Evolutionary conservation across 768 basidiomycete species (phyloP).

Genomic region (Leucocoprinus sp.): DNA sequence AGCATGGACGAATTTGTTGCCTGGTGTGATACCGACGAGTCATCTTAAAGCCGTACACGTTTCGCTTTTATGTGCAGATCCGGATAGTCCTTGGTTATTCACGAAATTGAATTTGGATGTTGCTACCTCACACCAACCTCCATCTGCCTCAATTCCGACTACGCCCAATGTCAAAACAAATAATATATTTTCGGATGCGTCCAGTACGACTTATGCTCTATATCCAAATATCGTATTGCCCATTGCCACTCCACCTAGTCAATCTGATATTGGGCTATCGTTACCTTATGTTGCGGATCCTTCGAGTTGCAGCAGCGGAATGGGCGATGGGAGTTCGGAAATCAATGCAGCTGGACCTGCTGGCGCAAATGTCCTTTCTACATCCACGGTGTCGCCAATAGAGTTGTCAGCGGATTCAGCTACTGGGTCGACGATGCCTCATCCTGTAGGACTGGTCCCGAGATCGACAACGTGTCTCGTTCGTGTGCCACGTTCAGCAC

Average conservation of each 20-base stretch:
- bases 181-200: conserved; percentile 18
- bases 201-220: conserved; percentile 11
- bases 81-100: conserved; percentile 52
- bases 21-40: conserved; percentile 26
- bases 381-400: conserved; percentile 13
- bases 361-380: conserved; percentile 33
- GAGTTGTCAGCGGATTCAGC: conserved; percentile 1
- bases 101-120: conserved; percentile 23
- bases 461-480: conserved; percentile 52
- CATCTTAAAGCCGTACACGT: conserved; percentile 51
- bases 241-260: conserved; percentile 3
- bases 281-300: conserved; percentile 5
- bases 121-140: conserved; percentile 12
- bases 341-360: conserved; percentile 31
- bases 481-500: conserved; percentile 37
- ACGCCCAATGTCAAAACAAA: conserved; percentile 16
- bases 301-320: not conserved
- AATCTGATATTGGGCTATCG: conserved; percentile 3
- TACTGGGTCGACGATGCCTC: conserved; percentile 14
- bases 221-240: conserved; percentile 7
- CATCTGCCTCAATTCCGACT: too few relatives aligned
- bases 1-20: conserved; percentile 63
- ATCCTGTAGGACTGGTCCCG: conserved; percentile 42
- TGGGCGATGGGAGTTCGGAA: conserved; percentile 1
- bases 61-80: conserved; percentile 51